phyloP scores from a whole-genome alignment of 805 yeast genomes.

The Hagleromyces aurorensis region DNA sequence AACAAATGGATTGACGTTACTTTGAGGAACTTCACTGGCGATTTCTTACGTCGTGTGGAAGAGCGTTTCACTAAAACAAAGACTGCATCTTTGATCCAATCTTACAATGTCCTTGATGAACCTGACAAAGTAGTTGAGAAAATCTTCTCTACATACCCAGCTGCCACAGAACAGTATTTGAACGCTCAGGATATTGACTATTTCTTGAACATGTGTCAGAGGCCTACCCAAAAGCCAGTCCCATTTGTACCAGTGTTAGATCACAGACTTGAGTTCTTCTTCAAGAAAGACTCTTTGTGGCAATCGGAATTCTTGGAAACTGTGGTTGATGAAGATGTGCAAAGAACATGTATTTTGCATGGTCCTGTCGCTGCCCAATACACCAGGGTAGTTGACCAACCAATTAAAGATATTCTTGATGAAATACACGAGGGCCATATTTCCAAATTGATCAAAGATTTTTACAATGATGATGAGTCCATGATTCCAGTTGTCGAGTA shows the following conservation, averaged over 20 bases:
- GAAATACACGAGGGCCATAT: constrained; percentile 87
- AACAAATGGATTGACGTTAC: constrained; percentile 81
- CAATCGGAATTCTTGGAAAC: constrained; percentile 96
- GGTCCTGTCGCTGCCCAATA: constrained; percentile 98
- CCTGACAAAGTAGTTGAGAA: constrained; percentile 56
- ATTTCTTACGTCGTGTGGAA: constrained; percentile 86
- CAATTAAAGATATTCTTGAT: constrained; percentile 85
- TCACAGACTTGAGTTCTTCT: constrained; percentile 88
- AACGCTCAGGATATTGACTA: constrained; percentile 93
- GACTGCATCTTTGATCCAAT: constrained; percentile 65
- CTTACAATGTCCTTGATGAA: constrained; percentile 54
- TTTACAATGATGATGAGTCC: constrained; percentile 61
- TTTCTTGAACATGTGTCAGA: constrained; percentile 75
- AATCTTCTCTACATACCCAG: constrained; percentile 63
- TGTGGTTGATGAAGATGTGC: constrained; percentile 91
- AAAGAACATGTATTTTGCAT: constrained; percentile 97
- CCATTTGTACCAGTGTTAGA: constrained; percentile 96
- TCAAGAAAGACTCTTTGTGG: constrained; percentile 98
- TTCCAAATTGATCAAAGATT: constrained; percentile 54
- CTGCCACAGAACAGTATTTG: constrained; percentile 70
- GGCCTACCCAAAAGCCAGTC: constrained; percentile 90
- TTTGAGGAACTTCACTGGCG: constrained; percentile 80
- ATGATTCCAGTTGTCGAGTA: constrained; percentile 83
- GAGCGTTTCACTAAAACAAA: constrained; percentile 73
- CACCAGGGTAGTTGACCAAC: constrained; percentile 82